phyloP scores from a whole-genome alignment of 805 yeast genomes.

The Saturnispora silvae region DNA sequence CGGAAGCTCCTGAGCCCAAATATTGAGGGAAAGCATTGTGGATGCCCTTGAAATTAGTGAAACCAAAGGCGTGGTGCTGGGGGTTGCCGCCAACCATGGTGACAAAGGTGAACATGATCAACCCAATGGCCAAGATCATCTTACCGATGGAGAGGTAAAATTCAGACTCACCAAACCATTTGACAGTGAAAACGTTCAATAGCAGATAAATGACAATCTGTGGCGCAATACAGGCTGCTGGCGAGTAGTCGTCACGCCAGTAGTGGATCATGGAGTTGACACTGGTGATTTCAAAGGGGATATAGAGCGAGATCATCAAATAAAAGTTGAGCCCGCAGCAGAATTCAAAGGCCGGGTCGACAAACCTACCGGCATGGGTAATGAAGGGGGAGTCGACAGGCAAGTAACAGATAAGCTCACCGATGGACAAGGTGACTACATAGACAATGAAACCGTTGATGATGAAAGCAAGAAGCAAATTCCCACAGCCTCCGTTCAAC shows the following conservation, averaged over 20 bases:
- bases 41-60: conserved; percentile 19
- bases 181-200: conserved; percentile 65
- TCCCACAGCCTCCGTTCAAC: conserved; percentile 59
- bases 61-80: conserved; percentile 32
- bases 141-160: conserved; percentile 71
- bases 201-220: conserved; percentile 53
- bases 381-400: conserved; percentile 75
- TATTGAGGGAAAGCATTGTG: conserved; percentile 42
- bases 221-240: conserved; percentile 58
- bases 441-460: conserved; percentile 64
- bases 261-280: conserved; percentile 70
- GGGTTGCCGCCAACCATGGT: conserved; percentile 90
- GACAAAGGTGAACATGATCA: conserved; percentile 62
- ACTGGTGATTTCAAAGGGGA: conserved; percentile 77
- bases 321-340: conserved; percentile 76
- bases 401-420: conserved; percentile 68
- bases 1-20: conserved; percentile 46
- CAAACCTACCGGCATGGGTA: conserved; percentile 62
- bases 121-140: conserved; percentile 62
- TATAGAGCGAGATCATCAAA: conserved; percentile 62
- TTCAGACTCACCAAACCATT: conserved; percentile 71
- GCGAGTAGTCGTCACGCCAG: conserved; percentile 69
- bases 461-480: conserved; percentile 51
- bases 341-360: conserved; percentile 65
- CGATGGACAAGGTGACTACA: conserved; percentile 57